phyloP scores from a whole-genome alignment of 192 early-diverging fungal species.

The Backusella morwellensis region DNA sequence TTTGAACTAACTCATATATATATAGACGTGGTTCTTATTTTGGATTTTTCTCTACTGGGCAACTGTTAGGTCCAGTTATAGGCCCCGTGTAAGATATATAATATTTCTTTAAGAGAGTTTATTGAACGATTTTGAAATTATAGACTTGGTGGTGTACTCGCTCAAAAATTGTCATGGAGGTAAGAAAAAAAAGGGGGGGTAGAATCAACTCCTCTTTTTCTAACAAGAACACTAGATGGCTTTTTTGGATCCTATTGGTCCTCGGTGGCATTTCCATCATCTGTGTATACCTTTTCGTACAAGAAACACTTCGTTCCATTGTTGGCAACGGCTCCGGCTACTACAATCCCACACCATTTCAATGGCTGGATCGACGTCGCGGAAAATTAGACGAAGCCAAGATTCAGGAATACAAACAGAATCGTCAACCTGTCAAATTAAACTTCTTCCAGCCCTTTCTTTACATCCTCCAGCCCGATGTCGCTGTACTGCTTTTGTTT shows the following conservation, averaged over 20 bases:
- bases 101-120: no score
- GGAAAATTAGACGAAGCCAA: slow-evolving; percentile 7
- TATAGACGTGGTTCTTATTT: slow-evolving; percentile 12
- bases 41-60: slow-evolving; percentile 10
- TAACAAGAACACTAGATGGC: slow-evolving; percentile 23
- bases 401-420: not conserved
- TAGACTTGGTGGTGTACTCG: slow-evolving; percentile 26
- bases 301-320: slow-evolving; percentile 41
- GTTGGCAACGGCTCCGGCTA: slow-evolving; percentile 38
- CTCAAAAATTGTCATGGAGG: slow-evolving; percentile 26
- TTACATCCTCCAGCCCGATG: not conserved
- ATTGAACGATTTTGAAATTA: not conserved
- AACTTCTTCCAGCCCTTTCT: not conserved
- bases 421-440: not conserved
- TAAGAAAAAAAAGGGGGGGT: not conserved
- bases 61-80: slow-evolving; percentile 5
- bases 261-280: slow-evolving; percentile 22
- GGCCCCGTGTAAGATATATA: slow-evolving; percentile 15
- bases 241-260: slow-evolving; percentile 39
- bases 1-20: not conserved
- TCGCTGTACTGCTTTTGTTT: not conserved
- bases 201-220: not conserved
- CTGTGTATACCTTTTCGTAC: slow-evolving; percentile 35
- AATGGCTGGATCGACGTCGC: slow-evolving; percentile 4
- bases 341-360: slow-evolving; percentile 27